A percentile compares a stretch with the other conserved stretches of the same genome.
Conservation (phyloP, 257 asterid genomes). For the Scutellaria minor region DNA sequence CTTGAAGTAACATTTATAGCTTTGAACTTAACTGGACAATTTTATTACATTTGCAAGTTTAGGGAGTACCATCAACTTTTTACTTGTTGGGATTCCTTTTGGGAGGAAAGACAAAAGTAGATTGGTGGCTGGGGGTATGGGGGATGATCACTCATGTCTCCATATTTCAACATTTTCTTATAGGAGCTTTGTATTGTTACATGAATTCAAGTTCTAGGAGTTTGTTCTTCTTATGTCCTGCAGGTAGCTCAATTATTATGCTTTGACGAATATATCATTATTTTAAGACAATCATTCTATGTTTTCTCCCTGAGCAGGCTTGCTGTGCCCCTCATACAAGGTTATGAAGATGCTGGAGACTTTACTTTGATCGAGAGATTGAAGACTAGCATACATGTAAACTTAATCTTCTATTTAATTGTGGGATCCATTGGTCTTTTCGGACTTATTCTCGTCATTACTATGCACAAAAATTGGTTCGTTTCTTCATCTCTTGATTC, state of each 20-base stretch:
- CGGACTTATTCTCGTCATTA: slow-evolving; percentile 91
- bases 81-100: not conserved
- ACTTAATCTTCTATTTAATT: slow-evolving; percentile 84
- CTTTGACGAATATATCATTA: slow-evolving; percentile 19
- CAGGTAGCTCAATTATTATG: slow-evolving; percentile 22
- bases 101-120: slow-evolving; percentile 11
- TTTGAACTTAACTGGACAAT: not conserved
- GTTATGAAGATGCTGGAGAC: slow-evolving; percentile 99
- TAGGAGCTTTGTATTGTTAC: slow-evolving; percentile 19
- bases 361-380: slow-evolving; percentile 85
- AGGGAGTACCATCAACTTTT: slow-evolving; percentile 15
- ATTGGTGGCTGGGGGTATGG: not conserved
- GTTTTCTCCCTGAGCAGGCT: slow-evolving; percentile 68
- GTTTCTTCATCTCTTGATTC: slow-evolving; percentile 47
- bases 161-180: slow-evolving; percentile 1
- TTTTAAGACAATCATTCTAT: slow-evolving; percentile 30
- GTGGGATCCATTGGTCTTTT: slow-evolving; percentile 92
- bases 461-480: slow-evolving; percentile 72
- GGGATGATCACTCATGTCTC: slow-evolving; percentile 6
- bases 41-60: slow-evolving; percentile 11
- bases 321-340: slow-evolving; percentile 97
- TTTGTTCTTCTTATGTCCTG: not conserved
- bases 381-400: slow-evolving; percentile 94
- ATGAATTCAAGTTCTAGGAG: not conserved
- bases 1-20: not conserved